Evolutionary conservation across 1,284 basidiomycete species (phyloP), one percentile per base, ranked within the genome.

Genomic region (Coniferiporia sulphurascens): DNA sequence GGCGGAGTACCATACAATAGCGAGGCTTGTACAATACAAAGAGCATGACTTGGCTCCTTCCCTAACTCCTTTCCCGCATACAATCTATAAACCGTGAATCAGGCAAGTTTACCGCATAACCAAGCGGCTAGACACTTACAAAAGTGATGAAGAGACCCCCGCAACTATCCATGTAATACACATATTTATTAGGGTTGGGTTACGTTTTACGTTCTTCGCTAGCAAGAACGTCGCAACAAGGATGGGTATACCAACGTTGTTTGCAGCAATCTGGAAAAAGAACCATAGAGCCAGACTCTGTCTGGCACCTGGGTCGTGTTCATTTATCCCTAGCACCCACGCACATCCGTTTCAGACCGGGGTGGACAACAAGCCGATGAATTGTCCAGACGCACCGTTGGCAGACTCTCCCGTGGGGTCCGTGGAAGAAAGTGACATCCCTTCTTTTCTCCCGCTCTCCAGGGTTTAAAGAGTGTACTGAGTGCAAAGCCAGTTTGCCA

Each of bases 201-300:
- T 54, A 61, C 77, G 75, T 19, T 65, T 63, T 22, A 78, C 68
- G 38, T 72, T 72, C 60, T 73, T 77, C 51, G 75, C 72, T 55
- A 78, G 62, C 35, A 78, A 64, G 55, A 78, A 75, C 12, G 78
- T 83, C n/a, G 72, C 65, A 43, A 81, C 69, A 46, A 83, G 73
- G 21, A 81, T 65, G 5, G 80, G 78, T 10, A 84, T 70, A 43
- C 78, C 72, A 45, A 82, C 67, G 54, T 83, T 77, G 7, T 77
- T 76, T 21, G 76, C 82, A 60, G 73, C 66, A 22, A 82, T 71
- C 62, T 81, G 77, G 45, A 84, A 72, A 56, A 73, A 71, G 46
- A 82, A 71, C 69, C 74, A 83, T 15, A 71, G 61, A 13, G 69
- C 45, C 27, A 59, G 58, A 35, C 55, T 43, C 27, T 22, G 41